These are phyloP conservation scores for Teratosphaeria viscida DNA, from an alignment of 2,329 filamentous ascomycete species.

Conservation along the genomic window DNA sequence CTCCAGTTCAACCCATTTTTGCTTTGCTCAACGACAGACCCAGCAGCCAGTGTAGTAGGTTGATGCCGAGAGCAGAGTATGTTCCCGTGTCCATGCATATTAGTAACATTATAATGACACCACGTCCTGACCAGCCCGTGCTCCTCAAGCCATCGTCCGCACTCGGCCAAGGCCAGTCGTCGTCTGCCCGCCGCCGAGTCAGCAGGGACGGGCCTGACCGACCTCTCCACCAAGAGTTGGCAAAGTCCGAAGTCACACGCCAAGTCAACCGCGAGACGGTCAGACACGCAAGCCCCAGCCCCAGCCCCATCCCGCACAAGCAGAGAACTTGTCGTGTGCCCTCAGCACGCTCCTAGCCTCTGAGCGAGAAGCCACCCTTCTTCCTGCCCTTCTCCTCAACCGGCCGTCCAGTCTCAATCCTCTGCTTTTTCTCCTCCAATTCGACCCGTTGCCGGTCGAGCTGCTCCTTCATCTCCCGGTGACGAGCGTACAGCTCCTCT, in stretches of 20 bases:
- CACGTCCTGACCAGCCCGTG: neutral
- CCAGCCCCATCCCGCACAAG: neutral
- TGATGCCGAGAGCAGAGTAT: neutral
- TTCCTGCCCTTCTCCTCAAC: slow-evolving; percentile 98
- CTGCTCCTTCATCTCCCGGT: slow-evolving; percentile 99
- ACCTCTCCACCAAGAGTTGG: neutral
- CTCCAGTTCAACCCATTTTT: slow-evolving; percentile 5
- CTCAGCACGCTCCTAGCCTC: slow-evolving; percentile 30
- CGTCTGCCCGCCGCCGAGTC: neutral
- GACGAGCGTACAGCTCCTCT: slow-evolving; percentile 93
- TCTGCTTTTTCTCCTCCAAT: slow-evolving; percentile 95
- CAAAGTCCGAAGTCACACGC: neutral
- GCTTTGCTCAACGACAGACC: slow-evolving; percentile 1
- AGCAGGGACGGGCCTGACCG: neutral
- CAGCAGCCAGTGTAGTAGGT: slow-evolving; percentile 1
- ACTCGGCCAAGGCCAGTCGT: neutral
- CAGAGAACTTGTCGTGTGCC: neutral
- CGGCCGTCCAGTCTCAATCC: slow-evolving; percentile 88
- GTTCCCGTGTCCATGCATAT: neutral
- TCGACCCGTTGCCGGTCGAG: slow-evolving; percentile 89
- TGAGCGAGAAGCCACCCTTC: slow-evolving; percentile 78
- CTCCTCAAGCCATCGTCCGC: neutral
- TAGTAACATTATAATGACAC: neutral
- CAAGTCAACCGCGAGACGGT: neutral
- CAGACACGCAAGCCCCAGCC: neutral